Conservation (phyloP, 164 flowering plant genomes). For the Warburgia ugandensis region DNA sequence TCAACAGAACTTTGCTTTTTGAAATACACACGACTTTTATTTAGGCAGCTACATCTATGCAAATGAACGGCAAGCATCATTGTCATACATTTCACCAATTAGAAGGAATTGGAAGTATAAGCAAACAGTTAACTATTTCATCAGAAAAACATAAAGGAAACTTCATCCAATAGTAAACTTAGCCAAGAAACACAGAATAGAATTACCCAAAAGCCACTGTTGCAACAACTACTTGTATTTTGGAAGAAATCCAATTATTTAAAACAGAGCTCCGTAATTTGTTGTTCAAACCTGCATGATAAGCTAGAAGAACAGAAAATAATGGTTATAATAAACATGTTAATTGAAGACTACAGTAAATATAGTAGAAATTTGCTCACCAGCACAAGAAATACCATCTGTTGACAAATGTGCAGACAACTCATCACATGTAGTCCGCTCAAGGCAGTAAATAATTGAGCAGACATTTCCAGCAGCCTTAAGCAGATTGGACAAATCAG, state of each 20-base stretch:
- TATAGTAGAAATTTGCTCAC: constrained; percentile 24
- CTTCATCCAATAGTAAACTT: too few relatives aligned
- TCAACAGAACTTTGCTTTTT: too few relatives aligned
- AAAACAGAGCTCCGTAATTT: constrained; percentile 70
- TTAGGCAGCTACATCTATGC: too few relatives aligned
- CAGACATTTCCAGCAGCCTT: constrained; percentile 62
- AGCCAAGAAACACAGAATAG: not conserved
- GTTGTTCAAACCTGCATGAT: constrained; percentile 90
- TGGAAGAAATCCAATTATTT: constrained; percentile 87
- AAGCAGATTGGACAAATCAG: constrained; percentile 54
- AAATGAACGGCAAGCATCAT: too few relatives aligned
- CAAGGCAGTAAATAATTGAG: constrained; percentile 84
- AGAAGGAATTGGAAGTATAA: too few relatives aligned
- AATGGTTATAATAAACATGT: not conserved
- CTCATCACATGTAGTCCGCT: constrained; percentile 74
- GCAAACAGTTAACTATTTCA: too few relatives aligned
- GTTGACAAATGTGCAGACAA: constrained; percentile 57
- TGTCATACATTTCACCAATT: too few relatives aligned
- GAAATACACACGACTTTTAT: too few relatives aligned
- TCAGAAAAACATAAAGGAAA: too few relatives aligned
- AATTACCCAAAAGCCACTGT: constrained; percentile 95
- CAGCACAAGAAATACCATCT: constrained; percentile 80
- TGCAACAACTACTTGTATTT: constrained; percentile 85
- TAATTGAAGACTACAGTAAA: not conserved
- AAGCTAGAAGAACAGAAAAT: constrained; percentile 34